Evolutionary conservation across 192 early-diverging fungal species (phyloP), one percentile per base, ranked within the genome.

Genomic region (Coemansia reversa): DNA sequence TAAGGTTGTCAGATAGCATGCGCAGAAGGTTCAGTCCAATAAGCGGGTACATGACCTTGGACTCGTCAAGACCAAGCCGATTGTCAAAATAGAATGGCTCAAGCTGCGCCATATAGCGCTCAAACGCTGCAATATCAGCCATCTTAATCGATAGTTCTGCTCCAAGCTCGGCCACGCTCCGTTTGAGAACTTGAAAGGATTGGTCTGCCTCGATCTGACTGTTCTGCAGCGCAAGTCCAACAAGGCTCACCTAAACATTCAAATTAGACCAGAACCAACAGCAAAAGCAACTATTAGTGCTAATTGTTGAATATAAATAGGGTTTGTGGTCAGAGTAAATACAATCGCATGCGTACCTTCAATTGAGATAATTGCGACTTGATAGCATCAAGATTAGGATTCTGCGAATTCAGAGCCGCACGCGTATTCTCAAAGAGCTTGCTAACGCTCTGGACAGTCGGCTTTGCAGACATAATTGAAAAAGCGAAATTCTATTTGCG

Each of bases 21-120:
- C 93, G 91, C 65, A 98, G 84, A 35, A 98, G 85, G 65, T 98
- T 96, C 48, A 97, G 83, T 2, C 97, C 97, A 25, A 95, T 86
- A 45, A 97, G 84, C 35, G 91, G 89, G 74, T 95, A 93, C 90
- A 89, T 90, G 71, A 92, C 79, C 47, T 86, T 83, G 7, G 95
- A 97, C 60, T 86, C 83, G 49, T 85, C 89, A 23, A 96, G 84
- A 4, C 55, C 56, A 22, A 69, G 47, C 60, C 74, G 83, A 58
- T 25, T 61, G 58, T 94, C 94, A 52, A 86, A 87, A 68, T 97
- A 96, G 73, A 91, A 96, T 22, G 87, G 84, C 71, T 93, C 87
- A 33, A 97, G 88, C 79, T 98, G 96, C 16, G 90, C 86, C 66
- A 96, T 88, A 67, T 96, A 97, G 67, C 94, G 87, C 76, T 97